Percentiles rank a stretch among this genome's conserved stretches.
phyloP scores from a whole-genome alignment of 192 early-diverging fungal species.

The Dimargaris xerosporica region DNA sequence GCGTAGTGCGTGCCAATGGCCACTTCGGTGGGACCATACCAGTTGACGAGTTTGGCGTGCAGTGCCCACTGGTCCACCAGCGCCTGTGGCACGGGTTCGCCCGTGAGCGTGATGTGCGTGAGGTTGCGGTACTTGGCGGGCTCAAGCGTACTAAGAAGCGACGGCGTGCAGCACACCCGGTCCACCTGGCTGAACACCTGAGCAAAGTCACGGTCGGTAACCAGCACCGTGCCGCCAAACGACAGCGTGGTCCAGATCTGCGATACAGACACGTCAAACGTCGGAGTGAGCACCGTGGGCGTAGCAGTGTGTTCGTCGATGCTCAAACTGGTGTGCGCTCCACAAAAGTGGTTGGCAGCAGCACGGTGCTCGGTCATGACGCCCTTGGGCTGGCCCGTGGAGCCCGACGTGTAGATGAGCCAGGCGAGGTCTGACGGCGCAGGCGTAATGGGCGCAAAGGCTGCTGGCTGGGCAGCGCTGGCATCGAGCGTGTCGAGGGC shows the following conservation, averaged over 20 bases:
- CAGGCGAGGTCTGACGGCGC: not conserved
- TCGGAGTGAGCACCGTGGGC: not conserved
- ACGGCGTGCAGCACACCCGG: not conserved
- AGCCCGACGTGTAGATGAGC: not conserved
- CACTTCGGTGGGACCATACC: slow-evolving; percentile 8
- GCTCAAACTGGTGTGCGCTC: not conserved
- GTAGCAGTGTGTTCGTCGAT: not conserved
- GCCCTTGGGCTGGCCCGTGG: slow-evolving; percentile 5
- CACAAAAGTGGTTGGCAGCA: not conserved
- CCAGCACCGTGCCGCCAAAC: not conserved
- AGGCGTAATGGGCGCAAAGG: not conserved
- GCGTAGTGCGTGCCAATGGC: slow-evolving; percentile 4
- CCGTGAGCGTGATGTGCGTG: not conserved
- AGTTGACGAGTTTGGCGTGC: not conserved
- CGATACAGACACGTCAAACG: not conserved
- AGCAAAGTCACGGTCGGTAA: not conserved
- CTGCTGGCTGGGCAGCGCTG: not conserved
- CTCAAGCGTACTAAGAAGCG: not conserved
- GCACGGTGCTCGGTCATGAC: not conserved
- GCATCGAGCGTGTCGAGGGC: not conserved
- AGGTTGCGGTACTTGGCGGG: not conserved
- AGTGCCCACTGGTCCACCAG: not conserved
- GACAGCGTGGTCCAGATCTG: not conserved
- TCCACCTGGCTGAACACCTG: not conserved
- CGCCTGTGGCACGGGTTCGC: not conserved